phyloP scores from a whole-genome alignment of 1,284 basidiomycete species.

The Cutaneotrichosporon cyanovorans region DNA sequence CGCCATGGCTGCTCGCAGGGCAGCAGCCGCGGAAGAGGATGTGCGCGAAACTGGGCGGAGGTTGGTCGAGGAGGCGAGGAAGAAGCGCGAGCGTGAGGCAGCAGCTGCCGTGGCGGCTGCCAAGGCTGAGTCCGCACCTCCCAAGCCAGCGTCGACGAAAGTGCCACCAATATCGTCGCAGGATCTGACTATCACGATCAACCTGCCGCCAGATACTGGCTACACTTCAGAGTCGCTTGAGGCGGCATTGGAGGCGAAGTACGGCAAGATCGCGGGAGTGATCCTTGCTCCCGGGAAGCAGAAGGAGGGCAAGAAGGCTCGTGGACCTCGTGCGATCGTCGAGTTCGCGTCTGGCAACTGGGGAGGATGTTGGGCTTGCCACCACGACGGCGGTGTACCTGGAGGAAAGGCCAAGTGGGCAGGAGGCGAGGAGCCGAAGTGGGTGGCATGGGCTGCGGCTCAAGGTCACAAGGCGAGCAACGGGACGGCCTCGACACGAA shows the following conservation, averaged over 20 bases:
- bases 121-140: constrained; percentile 1
- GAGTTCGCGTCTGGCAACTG: constrained; percentile 47
- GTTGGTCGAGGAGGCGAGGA: constrained; percentile 56
- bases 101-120: constrained; percentile 19
- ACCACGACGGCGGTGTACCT: constrained; percentile 47
- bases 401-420: constrained; percentile 62
- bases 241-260: constrained; percentile 15
- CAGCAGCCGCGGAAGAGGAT: constrained; percentile 54
- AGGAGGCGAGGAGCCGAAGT: constrained; percentile 60
- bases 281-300: constrained; percentile 20
- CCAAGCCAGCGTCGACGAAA: not conserved
- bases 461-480: constrained; percentile 33
- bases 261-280: constrained; percentile 37
- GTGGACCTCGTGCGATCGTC: constrained; percentile 46
- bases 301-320: constrained; percentile 38
- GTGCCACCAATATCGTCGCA: constrained; percentile 28
- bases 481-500: not conserved
- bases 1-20: constrained; percentile 53
- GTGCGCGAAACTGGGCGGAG: constrained; percentile 70
- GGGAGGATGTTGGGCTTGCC: constrained; percentile 45
- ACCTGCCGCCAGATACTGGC: constrained; percentile 27
- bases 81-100: constrained; percentile 16
- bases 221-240: constrained; percentile 17
- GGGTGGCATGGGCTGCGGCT: constrained; percentile 63
- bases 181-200: constrained; percentile 37